Percentiles rank a stretch among this genome's conserved stretches.
Evolutionary conservation across 2,329 filamentous ascomycete genomes (phyloP).

Genomic region (Talaromyces sp.): DNA sequence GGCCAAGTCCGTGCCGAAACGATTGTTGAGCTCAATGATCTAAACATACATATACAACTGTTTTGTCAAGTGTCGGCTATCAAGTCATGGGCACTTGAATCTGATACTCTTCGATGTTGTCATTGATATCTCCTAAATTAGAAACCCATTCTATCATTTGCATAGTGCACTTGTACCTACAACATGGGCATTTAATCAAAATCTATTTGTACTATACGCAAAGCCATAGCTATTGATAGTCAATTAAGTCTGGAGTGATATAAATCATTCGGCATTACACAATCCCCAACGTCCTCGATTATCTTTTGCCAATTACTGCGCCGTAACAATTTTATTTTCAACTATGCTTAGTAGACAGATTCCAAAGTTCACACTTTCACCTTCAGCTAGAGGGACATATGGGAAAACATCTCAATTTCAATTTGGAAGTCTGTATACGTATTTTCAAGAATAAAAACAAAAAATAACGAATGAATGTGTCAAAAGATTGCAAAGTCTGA

Average conservation of each 20-base stretch:
- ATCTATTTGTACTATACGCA: background rate
- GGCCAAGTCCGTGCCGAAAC: conserved; percentile 23
- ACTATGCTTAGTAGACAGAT: no score
- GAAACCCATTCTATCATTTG: no score
- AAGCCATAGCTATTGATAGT: background rate
- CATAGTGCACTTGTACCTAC: background rate
- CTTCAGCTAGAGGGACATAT: no score
- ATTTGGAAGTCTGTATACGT: background rate
- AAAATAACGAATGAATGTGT: background rate
- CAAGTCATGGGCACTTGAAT: background rate
- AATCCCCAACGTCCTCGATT: no score
- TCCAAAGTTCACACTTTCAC: no score
- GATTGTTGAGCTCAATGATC: conserved; percentile 19
- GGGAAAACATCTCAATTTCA: background rate
- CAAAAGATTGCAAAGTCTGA: background rate
- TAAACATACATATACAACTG: background rate
- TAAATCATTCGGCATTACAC: background rate
- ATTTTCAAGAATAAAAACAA: background rate
- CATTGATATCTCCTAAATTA: background rate
- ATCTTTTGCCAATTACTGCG: no score
- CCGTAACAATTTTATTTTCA: no score
- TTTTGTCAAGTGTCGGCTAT: background rate
- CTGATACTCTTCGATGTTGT: background rate
- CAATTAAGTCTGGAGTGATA: background rate
- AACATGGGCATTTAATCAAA: background rate